Evolutionary conservation across 768 basidiomycete species (phyloP).

Genomic region (Cystobasidium tubakii): DNA sequence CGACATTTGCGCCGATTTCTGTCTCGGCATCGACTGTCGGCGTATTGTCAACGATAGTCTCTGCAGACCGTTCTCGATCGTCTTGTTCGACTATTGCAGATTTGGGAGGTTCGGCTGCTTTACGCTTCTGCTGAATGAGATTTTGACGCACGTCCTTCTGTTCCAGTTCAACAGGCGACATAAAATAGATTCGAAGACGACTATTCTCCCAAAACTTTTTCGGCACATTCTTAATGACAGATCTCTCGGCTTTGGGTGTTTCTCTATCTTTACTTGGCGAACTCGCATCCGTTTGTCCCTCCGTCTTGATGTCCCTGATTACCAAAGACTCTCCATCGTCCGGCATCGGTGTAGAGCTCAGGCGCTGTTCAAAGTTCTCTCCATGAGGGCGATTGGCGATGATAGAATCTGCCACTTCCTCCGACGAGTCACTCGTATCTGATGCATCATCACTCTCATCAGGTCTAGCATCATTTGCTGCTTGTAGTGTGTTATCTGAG

Average conservation of each 20-base stretch:
- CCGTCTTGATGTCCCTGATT: not conserved
- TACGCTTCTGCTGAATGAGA: not conserved
- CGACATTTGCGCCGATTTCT: slow-evolving; percentile 4
- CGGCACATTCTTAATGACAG: not conserved
- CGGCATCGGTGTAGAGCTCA: not conserved
- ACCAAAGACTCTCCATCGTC: not conserved
- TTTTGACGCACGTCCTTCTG: not conserved
- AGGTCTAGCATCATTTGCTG: not conserved
- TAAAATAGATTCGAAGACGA: slow-evolving; percentile 53
- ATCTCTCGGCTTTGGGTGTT: not conserved
- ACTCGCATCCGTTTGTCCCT: not conserved
- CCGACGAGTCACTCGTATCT: not conserved
- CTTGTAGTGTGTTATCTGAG: not conserved
- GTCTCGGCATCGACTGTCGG: slow-evolving; percentile 27
- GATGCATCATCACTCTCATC: not conserved
- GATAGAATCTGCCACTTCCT: slow-evolving; percentile 3
- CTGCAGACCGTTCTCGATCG: slow-evolving; percentile 15
- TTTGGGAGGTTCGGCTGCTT: not conserved
- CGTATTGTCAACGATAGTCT: slow-evolving; percentile 37
- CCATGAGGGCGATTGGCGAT: not conserved
- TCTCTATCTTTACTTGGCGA: not conserved
- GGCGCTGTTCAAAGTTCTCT: not conserved
- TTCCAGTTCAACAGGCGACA: slow-evolving; percentile 48
- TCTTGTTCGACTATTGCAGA: not conserved
- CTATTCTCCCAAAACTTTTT: slow-evolving; percentile 46